Conservation (phyloP, 2,329 filamentous ascomycete genomes). For the Fusarium chaquense region DNA sequence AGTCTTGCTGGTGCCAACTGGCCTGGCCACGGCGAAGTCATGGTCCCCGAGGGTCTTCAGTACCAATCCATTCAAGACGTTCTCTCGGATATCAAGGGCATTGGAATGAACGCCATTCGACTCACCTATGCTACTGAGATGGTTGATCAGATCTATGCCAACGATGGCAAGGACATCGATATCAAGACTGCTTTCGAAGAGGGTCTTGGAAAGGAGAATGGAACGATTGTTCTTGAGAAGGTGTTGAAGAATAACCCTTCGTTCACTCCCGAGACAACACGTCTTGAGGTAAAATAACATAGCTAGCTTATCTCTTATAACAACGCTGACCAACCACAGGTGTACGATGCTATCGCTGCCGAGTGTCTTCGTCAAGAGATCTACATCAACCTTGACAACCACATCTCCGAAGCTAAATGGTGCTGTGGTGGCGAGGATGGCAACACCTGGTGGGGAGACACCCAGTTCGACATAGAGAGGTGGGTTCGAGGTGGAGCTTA, state of each 20-base stretch:
- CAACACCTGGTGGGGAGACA: conserved; percentile 72
- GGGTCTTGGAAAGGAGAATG: conserved; percentile 65
- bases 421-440: conserved; percentile 67
- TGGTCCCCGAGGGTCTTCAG: conserved; percentile 74
- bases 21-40: conserved; percentile 71
- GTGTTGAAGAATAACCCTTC: conserved; percentile 68
- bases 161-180: conserved; percentile 60
- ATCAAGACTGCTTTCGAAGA: conserved; percentile 59
- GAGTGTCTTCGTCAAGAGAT: conserved; percentile 67
- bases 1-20: conserved; percentile 70
- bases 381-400: conserved; percentile 71
- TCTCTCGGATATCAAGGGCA: conserved; percentile 66
- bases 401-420: conserved; percentile 69
- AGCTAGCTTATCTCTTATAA: rapidly evolving
- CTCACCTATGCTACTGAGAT: conserved; percentile 74
- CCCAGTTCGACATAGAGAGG: conserved; percentile 67
- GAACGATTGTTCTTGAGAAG: conserved; percentile 61
- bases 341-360: conserved; percentile 70
- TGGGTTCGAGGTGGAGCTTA: conserved; percentile 71
- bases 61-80: conserved; percentile 69
- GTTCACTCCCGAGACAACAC: conserved; percentile 66
- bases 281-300: conserved; percentile 57
- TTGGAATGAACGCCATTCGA: conserved; percentile 73
- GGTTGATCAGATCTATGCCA: conserved; percentile 68
- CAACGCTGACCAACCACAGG: background rate